Base-by-base conservation (phyloP, 2,329 filamentous ascomycete genomes). In the Colletotrichum spinosum region DNA sequence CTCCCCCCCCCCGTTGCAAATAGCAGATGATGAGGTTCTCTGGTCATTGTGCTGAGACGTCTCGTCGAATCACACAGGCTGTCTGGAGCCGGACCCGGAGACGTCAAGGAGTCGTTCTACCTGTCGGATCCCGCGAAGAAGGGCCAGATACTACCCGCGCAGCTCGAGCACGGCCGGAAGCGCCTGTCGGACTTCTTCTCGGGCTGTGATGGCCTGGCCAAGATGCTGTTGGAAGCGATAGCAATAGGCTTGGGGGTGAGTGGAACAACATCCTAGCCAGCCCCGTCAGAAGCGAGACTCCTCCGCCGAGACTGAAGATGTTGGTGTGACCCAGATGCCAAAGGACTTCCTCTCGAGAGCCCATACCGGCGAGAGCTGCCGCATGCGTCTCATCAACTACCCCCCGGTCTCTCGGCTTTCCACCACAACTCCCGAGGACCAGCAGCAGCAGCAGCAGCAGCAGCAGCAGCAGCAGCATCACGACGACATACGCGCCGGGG, bases 401-500 rank as follows among this genome's bases (percentile, higher is more conserved):
- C 72, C 82, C 92, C 13, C 89, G 91, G 38, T 84, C 92, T 69
- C 87, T 97, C 1, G 88, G 88, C 77, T 94, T 90, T 90, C 1
- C 7, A 33, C 35, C 84, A 87, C 2, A 79, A 74, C 6, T 73
- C 72, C 45, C 34, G 8, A 35, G 37, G 15, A 17, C 15, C 10
- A 8, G 37, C 45, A 7, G 9, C 62, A 42, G 9, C 62, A 42
- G 39, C 6, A 11, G 72, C 76, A 5, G 81, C 81, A 3, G 72
- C 75, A 6, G 76, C 72, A 35, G 17, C 10, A 8, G 41, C 45
- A 7, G 9, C 62, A 42, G 39, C 6, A 11, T 72, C 76, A 5
- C 68, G 72, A 80, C 54, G 92, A 95, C 72, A 87, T 97, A 67
- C 90, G 95, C 34, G 95, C 95, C 6, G 96, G 95, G 60, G 94